These are phyloP conservation scores for Plasmodium cynomolgi DNA, from an alignment of 169 alveolate genomes.

Conservation along the genomic window DNA sequence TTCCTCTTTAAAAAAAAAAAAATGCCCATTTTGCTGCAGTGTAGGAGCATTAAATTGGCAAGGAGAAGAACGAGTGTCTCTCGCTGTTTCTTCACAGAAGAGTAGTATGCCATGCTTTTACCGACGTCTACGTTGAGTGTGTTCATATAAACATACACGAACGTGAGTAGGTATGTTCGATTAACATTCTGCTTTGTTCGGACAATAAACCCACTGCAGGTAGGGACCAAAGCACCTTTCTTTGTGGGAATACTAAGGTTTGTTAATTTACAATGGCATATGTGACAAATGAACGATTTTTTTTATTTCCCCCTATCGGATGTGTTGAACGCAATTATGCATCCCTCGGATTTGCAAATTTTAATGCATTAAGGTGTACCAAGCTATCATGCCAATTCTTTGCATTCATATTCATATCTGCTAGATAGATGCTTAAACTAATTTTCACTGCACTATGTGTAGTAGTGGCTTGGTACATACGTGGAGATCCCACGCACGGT, in stretches of 20 bases:
- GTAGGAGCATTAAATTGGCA: background rate
- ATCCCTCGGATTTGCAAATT: background rate
- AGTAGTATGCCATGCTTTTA: background rate
- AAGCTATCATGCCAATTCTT: background rate
- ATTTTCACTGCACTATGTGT: conserved; percentile 1
- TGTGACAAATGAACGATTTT: background rate
- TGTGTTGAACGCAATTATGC: background rate
- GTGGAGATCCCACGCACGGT: background rate
- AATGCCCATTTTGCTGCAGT: background rate
- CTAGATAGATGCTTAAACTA: background rate
- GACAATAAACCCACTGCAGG: background rate
- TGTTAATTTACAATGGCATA: background rate
- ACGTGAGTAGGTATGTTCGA: background rate
- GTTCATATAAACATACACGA: background rate
- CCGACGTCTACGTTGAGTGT: background rate
- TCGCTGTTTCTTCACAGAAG: background rate
- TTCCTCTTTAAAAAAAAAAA: background rate
- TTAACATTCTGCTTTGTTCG: background rate
- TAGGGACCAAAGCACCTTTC: background rate
- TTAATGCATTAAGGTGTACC: background rate
- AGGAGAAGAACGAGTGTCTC: background rate
- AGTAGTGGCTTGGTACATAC: background rate
- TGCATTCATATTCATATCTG: background rate
- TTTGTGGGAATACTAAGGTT: background rate
- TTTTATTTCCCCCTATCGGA: background rate